These are phyloP conservation scores for Trichoderma lentiforme DNA, from an alignment of 2,329 filamentous ascomycete genomes.

Conservation along the genomic window DNA sequence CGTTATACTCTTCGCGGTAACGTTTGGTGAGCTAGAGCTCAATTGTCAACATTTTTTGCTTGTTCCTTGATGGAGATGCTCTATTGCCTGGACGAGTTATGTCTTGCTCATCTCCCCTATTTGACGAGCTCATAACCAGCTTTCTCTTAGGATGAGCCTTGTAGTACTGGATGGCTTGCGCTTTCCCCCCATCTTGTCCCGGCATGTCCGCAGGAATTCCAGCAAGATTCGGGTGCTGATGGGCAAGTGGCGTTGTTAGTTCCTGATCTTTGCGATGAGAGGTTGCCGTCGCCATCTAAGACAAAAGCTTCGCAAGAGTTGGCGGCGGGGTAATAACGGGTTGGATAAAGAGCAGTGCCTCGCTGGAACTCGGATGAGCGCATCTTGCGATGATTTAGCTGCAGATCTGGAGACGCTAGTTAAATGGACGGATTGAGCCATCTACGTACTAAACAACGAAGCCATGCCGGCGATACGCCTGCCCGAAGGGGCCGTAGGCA, in stretches of 20 bases:
- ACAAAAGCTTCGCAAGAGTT: conserved; percentile 13
- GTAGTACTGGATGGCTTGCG: neutral
- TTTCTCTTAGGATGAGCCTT: neutral
- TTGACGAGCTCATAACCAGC: neutral
- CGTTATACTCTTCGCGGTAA: neutral
- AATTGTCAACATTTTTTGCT: neutral
- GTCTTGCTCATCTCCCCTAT: neutral
- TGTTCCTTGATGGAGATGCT: neutral
- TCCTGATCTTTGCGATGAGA: neutral
- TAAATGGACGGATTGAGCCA: conserved; percentile 3
- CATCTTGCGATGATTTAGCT: conserved; percentile 5
- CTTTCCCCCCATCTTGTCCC: neutral
- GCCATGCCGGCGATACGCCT: neutral
- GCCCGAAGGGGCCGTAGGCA: neutral
- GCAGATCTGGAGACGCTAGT: conserved; percentile 14
- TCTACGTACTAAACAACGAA: neutral
- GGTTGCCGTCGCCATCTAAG: conserved; percentile 12
- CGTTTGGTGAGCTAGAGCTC: neutral
- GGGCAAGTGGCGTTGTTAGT: conserved; percentile 6
- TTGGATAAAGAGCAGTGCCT: neutral
- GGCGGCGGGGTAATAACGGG: conserved; percentile 11
- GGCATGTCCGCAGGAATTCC: neutral
- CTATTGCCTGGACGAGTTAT: neutral
- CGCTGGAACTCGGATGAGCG: neutral
- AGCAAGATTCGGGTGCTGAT: neutral